Base-by-base conservation (phyloP, 805 yeast species). In the Myxozyma vanderwaltii region DNA sequence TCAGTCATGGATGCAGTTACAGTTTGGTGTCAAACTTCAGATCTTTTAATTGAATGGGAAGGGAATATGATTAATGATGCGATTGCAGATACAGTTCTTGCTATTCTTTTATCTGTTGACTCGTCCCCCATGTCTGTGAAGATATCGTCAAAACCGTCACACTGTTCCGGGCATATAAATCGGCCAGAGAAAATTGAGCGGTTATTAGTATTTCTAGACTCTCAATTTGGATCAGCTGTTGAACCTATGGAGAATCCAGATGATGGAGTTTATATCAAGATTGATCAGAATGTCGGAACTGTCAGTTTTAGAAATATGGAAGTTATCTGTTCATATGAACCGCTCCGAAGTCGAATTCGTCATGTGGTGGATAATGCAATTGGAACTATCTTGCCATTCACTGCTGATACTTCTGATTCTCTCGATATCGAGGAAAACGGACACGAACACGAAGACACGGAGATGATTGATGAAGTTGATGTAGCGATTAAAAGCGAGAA, bases 121-220 rank as follows among this genome's bases (percentile, higher is more conserved):
- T 86, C 96, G 0, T 85, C 96, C 0, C 97, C 97, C 10, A 96
- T 97, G 1, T 89, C 97, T 5, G 96, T 94, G 29, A 94, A 92
- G 71, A 44, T 56, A 15, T 29, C 65, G n/a, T 61, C 65, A 13
- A 56, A 44, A 19, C 61, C 54, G 26, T 47, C 57, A 27, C 65
- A 62, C 29, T 36, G 36, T 8, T 70, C 72, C 43, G 56, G 61
- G 3, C 75, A 74, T 41, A 61, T 61, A 1, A 64, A 62, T 21
- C 51, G 64, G n/a, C 51, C 41, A 31, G 72, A 70, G 23, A 63
- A 65, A 17, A 38, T 41, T 19, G 75, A 76, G 21, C 80, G 89
- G 58, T 81, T 94, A 10, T 71, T 82, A 1, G 77, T 83, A 12
- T 76, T 94, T 45, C 76, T 94, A 51, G 76, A 78, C 49, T 91